These are phyloP conservation scores for Cryptococcus sp. DNA, from an alignment of 1,284 basidiomycete genomes.

Conservation along the genomic window DNA sequence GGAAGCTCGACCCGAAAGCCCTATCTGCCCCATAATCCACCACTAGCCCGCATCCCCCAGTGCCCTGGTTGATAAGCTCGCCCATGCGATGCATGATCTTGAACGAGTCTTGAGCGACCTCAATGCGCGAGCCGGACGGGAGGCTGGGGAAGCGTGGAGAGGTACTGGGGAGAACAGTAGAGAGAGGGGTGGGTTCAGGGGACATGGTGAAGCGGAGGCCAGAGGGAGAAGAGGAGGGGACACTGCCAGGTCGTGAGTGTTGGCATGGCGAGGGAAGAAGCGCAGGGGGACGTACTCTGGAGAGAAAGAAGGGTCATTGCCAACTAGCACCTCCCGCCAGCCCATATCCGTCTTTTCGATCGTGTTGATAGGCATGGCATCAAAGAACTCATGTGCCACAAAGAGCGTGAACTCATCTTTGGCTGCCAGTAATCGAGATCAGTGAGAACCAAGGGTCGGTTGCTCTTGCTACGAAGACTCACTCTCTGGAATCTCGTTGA, in stretches of 20 bases:
- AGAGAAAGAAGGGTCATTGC: constrained; percentile 46
- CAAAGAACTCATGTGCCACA: constrained; percentile 96
- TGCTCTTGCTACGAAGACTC: constrained; percentile 17
- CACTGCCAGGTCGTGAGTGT: constrained; percentile 10
- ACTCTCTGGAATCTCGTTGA: constrained; percentile 63
- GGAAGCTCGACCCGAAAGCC: constrained; percentile 70
- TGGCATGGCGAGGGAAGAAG: not conserved
- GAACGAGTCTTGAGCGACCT: constrained; percentile 71
- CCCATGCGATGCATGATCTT: constrained; percentile 65
- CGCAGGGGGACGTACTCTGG: constrained; percentile 18
- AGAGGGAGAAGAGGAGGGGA: constrained; percentile 25
- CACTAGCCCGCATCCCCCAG: constrained; percentile 74
- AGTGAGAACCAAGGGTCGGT: not conserved
- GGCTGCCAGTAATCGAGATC: constrained; percentile 1
- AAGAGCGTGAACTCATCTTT: constrained; percentile 73
- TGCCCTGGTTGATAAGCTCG: constrained; percentile 55
- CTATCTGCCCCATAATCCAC: constrained; percentile 85
- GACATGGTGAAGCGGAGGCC: constrained; percentile 67
- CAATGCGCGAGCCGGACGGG: constrained; percentile 66
- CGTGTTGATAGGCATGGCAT: constrained; percentile 88
- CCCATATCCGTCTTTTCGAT: constrained; percentile 76
- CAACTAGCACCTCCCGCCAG: constrained; percentile 84
- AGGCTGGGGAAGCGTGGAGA: constrained; percentile 67
- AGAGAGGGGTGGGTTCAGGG: constrained; percentile 60
- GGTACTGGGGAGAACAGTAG: constrained; percentile 64